These are phyloP conservation scores for Cicer arietinum DNA, from an alignment of 306 rosid species.

Conservation along the genomic window DNA sequence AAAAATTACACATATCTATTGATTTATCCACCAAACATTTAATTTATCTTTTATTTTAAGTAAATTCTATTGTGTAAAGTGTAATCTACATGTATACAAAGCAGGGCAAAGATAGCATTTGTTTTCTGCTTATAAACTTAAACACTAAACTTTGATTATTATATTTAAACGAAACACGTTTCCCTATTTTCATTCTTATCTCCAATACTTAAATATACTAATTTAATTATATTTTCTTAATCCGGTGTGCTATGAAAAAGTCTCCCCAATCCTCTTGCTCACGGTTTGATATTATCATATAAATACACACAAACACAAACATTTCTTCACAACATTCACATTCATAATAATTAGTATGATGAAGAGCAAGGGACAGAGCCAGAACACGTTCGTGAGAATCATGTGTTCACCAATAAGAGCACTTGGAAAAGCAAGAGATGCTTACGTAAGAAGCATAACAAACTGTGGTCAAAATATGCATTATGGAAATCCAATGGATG, in stretches of 20 bases:
- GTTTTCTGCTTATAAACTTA: too few relatives aligned
- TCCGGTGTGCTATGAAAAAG: slow-evolving; percentile 64
- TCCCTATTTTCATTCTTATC: slow-evolving; percentile 41
- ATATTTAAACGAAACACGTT: not conserved
- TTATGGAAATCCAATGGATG: slow-evolving; percentile 46
- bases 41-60: too few relatives aligned
- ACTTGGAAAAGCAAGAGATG: slow-evolving; percentile 61
- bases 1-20: too few relatives aligned
- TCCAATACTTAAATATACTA: not conserved
- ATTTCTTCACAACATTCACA: not conserved
- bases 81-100: too few relatives aligned
- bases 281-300: slow-evolving; percentile 16
- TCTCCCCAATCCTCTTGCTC: slow-evolving; percentile 39
- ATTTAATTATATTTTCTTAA: not conserved
- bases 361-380: slow-evolving; percentile 44
- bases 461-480: slow-evolving; percentile 43
- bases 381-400: slow-evolving; percentile 55
- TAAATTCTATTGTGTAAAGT: too few relatives aligned
- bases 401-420: slow-evolving; percentile 58
- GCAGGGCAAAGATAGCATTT: too few relatives aligned
- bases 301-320: slow-evolving; percentile 1
- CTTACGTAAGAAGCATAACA: slow-evolving; percentile 68
- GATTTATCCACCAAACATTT: too few relatives aligned
- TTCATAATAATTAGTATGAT: not conserved
- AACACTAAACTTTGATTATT: too few relatives aligned